Evolutionary conservation across 2,329 filamentous ascomycete species (phyloP), one percentile per base, ranked within the genome.

Genomic region (Juglanconis juglandina): DNA sequence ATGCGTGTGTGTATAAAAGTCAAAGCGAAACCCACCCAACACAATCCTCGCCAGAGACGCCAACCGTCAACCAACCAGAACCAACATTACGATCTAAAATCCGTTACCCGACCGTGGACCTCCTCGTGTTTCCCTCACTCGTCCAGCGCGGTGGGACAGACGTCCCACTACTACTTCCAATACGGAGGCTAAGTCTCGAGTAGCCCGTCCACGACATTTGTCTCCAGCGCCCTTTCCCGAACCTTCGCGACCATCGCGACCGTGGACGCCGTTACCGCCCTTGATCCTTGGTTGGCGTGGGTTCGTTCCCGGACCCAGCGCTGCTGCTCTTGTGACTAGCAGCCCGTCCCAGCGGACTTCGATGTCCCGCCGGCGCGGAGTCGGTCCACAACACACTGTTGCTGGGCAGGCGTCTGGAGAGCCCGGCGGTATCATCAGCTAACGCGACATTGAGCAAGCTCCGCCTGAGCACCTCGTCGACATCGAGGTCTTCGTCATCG

Each of bases 401-500:
- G 35, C 17, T 57, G 9, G 52, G 39, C 48, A 60, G 44, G 44
- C 51, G 33, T 60, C 24, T 60, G 7, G 44, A 35, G 17, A 41
- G 30, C 11, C 49, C 42, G 3, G 51, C 50, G 33, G 44, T 30
- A 14, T 53, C 54, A 11, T 32, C 49, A 13, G 46, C n/a, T 13
- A 58, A 53, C 17, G 48, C n/a, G 24, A 62, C 48, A 24, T 24
- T 24, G 33, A 61, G 13, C 17, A 53, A 56, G 24, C 59, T 61
- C 17, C 55, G 55, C 24, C 50, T 47, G 39, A 62, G 53, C 2
- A 54, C 56, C 13, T 41, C 56, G 32, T 62, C 60, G 1, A 59
- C 35, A 5, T 62, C 60, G 33, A 55, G 7, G 50, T 59, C 60
- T 4, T 51, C 55, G 6, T 75, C 74, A 32, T 74, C 72, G 14